These are phyloP conservation scores for Neofusicoccum laricinum DNA, from an alignment of 2,329 filamentous ascomycete genomes.

Conservation along the genomic window DNA sequence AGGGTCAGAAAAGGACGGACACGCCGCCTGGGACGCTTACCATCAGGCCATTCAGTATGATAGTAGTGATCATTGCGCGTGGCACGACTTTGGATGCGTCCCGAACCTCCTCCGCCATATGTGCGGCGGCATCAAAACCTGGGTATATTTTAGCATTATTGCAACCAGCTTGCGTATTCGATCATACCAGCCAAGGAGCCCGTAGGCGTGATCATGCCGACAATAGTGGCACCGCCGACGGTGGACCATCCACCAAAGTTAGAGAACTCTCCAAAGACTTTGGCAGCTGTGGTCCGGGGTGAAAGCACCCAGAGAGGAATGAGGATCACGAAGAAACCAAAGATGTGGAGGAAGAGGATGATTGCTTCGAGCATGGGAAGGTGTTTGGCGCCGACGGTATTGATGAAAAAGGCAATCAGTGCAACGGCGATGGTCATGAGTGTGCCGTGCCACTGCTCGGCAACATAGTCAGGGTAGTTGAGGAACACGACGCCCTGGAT, in stretches of 20 bases:
- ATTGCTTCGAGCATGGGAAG: constrained; percentile 34
- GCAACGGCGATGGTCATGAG: constrained; percentile 48
- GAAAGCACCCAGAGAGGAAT: constrained; percentile 37
- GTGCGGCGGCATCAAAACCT: not conserved
- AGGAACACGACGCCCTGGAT: constrained; percentile 23
- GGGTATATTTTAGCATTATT: not conserved
- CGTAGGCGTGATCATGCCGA: not conserved
- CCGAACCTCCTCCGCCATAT: constrained; percentile 13
- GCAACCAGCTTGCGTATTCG: not conserved
- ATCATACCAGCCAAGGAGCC: not conserved
- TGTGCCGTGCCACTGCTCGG: constrained; percentile 48
- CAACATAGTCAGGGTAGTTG: constrained; percentile 41
- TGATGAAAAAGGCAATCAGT: constrained; percentile 42
- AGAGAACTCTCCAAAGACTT: constrained; percentile 32
- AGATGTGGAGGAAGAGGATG: constrained; percentile 39
- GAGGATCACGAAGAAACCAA: constrained; percentile 44
- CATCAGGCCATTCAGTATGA: constrained; percentile 10
- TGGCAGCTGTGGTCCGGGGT: constrained; percentile 27
- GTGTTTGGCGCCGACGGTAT: constrained; percentile 32
- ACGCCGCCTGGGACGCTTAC: not conserved
- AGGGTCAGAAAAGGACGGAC: not conserved
- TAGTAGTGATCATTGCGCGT: constrained; percentile 17
- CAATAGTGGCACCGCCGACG: not conserved
- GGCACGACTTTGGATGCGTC: constrained; percentile 14
- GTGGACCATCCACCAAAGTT: constrained; percentile 36